Percentiles rank a stretch among this genome's conserved stretches.
phyloP scores from a whole-genome alignment of 2,329 filamentous ascomycete species.

The Fusarium longipes region DNA sequence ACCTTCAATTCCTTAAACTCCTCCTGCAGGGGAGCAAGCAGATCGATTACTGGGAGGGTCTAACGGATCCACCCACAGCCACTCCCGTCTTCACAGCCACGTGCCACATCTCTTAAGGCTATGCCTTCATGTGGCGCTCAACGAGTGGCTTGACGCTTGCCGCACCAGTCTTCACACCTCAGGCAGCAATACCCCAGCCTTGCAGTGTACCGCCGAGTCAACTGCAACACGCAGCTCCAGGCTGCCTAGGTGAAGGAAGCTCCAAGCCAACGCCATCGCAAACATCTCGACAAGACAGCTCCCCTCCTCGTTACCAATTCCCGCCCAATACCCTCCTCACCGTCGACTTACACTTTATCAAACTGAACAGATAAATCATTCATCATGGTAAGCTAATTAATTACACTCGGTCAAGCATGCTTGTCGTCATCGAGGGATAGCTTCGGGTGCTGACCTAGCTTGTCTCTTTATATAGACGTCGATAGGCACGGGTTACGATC shows the following conservation, averaged over 20 bases:
- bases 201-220: constrained; percentile 30
- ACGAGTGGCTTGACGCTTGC: not conserved
- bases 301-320: constrained; percentile 30
- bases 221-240: constrained; percentile 56
- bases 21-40: constrained; percentile 33
- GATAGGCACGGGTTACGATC: constrained; percentile 99
- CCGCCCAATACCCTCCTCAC: constrained; percentile 9
- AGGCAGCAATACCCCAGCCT: constrained; percentile 49
- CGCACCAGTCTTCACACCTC: constrained; percentile 41
- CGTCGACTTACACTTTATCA: constrained; percentile 4
- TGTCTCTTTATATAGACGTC: constrained; percentile 76
- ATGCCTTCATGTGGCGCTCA: not conserved
- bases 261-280: constrained; percentile 48
- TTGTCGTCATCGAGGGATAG: constrained; percentile 43
- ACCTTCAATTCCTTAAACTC: constrained; percentile 25
- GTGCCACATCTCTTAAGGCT: constrained; percentile 25
- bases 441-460: constrained; percentile 43
- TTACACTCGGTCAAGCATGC: constrained; percentile 11
- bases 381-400: constrained; percentile 50
- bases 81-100: constrained; percentile 42
- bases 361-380: constrained; percentile 35
- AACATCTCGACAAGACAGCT: constrained; percentile 35
- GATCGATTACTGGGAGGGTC: constrained; percentile 19
- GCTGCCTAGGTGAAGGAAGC: constrained; percentile 56
- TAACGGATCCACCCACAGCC: constrained; percentile 25